Percentiles rank a stretch among this genome's conserved stretches.
These are phyloP conservation scores for Sanghuangporus sanghuang DNA, from an alignment of 1,284 basidiomycete genomes.

Conservation along the genomic window DNA sequence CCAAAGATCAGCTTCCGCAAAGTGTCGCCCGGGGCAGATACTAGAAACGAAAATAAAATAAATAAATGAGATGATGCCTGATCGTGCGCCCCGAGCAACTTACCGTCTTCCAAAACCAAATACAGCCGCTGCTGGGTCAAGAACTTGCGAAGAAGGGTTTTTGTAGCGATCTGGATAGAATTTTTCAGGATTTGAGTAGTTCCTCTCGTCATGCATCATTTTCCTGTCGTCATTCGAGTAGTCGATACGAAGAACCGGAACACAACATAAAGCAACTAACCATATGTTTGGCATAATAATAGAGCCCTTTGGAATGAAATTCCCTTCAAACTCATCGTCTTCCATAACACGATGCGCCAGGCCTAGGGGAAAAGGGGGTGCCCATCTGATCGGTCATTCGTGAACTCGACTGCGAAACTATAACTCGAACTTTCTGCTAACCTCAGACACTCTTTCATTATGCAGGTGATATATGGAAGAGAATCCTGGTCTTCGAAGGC, in stretches of 20 bases:
- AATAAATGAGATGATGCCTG: conserved; percentile 22
- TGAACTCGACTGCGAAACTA: not conserved
- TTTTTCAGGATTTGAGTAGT: not conserved
- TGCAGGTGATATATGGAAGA: conserved; percentile 23
- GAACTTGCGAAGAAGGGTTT: not conserved
- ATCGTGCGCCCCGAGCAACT: conserved; percentile 23
- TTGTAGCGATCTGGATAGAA: conserved; percentile 14
- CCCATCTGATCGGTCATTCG: not conserved
- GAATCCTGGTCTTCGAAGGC: conserved; percentile 24
- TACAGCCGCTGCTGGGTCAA: conserved; percentile 2
- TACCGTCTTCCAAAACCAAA: conserved; percentile 26
- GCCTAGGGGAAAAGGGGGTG: not conserved
- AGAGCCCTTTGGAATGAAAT: conserved; percentile 13
- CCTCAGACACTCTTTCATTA: conserved; percentile 5
- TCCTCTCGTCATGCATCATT: conserved; percentile 16
- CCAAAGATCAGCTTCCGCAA: conserved; percentile 20
- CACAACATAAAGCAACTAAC: not conserved
- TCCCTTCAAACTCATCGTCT: conserved; percentile 13
- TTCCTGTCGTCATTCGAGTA: not conserved
- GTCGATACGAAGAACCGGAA: not conserved
- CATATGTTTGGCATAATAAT: conserved; percentile 16
- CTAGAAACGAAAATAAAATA: conserved; percentile 6
- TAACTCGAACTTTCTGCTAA: not conserved
- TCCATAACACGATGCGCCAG: conserved; percentile 9
- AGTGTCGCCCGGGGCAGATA: conserved; percentile 22